phyloP scores from a whole-genome alignment of 1,139 yeast genomes.

The Petasospora rhodanensis region DNA sequence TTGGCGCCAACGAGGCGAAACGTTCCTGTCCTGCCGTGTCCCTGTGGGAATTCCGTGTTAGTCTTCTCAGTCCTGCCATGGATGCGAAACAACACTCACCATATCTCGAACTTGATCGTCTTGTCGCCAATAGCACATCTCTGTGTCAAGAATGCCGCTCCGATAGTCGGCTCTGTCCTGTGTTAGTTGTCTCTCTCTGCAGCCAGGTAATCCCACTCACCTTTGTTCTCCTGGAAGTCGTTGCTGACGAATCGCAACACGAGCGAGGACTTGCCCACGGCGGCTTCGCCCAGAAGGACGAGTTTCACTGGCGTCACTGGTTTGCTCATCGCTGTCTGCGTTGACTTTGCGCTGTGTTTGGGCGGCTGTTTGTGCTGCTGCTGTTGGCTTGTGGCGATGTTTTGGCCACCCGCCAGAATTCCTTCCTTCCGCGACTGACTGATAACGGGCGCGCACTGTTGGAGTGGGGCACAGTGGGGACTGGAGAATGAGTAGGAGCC shows the following conservation, averaged over 20 bases:
- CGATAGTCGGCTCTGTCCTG: conserved; percentile 81
- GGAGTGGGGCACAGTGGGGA: too few species aligned
- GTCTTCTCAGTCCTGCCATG: too few species aligned
- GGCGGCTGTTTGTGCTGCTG: too few species aligned
- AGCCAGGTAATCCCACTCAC: too few species aligned
- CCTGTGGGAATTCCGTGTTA: too few species aligned
- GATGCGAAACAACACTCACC: conserved; percentile 36
- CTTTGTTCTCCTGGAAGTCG: conserved; percentile 94
- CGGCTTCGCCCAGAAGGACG: conserved; percentile 93
- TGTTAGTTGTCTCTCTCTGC: too few species aligned
- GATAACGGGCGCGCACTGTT: too few species aligned
- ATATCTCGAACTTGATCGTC: conserved; percentile 91
- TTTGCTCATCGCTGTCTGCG: conserved; percentile 24
- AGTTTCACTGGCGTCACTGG: conserved; percentile 77
- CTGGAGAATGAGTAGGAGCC: too few species aligned
- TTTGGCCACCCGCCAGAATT: too few species aligned
- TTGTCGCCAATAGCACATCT: conserved; percentile 87
- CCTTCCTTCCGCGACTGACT: too few species aligned
- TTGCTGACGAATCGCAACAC: conserved; percentile 91
- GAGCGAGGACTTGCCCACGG: conserved; percentile 93
- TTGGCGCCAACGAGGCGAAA: conserved; percentile 93
- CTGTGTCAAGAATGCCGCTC: conserved; percentile 96
- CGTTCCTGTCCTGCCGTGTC: conserved; percentile 99
- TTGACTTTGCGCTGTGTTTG: too few species aligned
- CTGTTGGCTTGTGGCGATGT: too few species aligned